Percentiles rank a stretch among this genome's conserved stretches.
phyloP scores from a whole-genome alignment of 495 filamentous ascomycete species.

The Hyaloscypha finlandica region DNA sequence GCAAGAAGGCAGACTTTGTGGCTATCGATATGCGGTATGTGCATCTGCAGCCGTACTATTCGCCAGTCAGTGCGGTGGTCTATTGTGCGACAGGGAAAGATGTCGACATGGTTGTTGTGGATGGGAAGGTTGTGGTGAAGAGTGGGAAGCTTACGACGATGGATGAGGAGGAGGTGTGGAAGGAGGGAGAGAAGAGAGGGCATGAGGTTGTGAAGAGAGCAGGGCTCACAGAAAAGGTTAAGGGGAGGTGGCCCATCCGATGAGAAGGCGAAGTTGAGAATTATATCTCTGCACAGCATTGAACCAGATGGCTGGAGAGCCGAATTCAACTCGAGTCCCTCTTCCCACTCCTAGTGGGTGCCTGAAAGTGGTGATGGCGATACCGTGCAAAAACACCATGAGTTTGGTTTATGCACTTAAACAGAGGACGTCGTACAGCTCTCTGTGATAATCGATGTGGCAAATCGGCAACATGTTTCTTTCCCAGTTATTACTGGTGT shows the following conservation, averaged over 20 bases:
- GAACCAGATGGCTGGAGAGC: too few relatives aligned
- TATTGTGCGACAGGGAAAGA: conserved; percentile 51
- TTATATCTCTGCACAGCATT: too few relatives aligned
- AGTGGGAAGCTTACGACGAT: conserved; percentile 37
- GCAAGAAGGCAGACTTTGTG: conserved; percentile 59
- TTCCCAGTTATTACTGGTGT: too few relatives aligned
- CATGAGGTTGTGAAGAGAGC: conserved; percentile 45
- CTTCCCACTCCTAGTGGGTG: too few relatives aligned
- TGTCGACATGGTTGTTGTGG: conserved; percentile 50
- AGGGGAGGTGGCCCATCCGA: conserved; percentile 41
- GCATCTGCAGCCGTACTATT: conserved; percentile 45
- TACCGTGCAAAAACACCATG: too few relatives aligned
- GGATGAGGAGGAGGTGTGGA: conserved; percentile 32
- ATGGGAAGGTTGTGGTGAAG: conserved; percentile 46
- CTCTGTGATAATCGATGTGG: too few relatives aligned
- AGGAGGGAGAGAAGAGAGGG: conserved; percentile 33
- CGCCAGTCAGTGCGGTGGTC: conserved; percentile 48
- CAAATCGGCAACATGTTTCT: too few relatives aligned
- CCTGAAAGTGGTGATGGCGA: too few relatives aligned
- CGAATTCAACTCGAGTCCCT: too few relatives aligned
- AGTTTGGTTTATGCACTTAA: too few relatives aligned
- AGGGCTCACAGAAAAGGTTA: conserved; percentile 41
- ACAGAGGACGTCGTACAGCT: too few relatives aligned
- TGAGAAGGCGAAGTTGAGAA: conserved; percentile 7
- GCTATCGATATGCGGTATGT: conserved; percentile 36